Conservation (phyloP, 257 asterid genomes). For the Forsythia suspensa region DNA sequence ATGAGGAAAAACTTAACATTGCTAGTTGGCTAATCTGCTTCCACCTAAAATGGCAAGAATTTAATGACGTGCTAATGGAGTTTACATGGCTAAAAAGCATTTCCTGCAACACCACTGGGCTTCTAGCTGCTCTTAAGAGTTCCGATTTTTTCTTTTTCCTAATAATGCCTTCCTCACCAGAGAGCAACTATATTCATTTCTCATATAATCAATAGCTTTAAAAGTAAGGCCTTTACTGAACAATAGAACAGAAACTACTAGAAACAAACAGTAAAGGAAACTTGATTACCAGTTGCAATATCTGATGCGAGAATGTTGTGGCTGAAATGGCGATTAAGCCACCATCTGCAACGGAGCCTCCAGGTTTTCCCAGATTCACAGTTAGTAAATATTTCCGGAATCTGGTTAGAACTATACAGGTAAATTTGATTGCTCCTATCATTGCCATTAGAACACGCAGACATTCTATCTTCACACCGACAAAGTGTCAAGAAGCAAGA, state of each 20-base stretch:
- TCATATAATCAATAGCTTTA: too few species aligned
- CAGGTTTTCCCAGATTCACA: conserved; percentile 49
- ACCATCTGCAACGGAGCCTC: conserved; percentile 85
- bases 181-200: too few species aligned
- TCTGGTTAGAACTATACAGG: conserved; percentile 29
- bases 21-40: not conserved
- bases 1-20: too few species aligned
- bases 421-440: conserved; percentile 24
- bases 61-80: too few species aligned
- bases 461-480: conserved; percentile 56
- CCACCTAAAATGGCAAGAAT: too few species aligned
- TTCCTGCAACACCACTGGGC: too few species aligned
- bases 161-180: too few species aligned
- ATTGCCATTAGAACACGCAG: conserved; percentile 42
- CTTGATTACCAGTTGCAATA: conserved; percentile 57
- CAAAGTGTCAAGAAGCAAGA: conserved; percentile 63
- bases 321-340: conserved; percentile 74
- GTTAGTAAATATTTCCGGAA: conserved; percentile 54
- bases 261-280: not conserved
- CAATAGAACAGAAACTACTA: not conserved
- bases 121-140: too few species aligned
- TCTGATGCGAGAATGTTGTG: conserved; percentile 48
- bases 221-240: not conserved
- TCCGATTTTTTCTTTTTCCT: too few species aligned
- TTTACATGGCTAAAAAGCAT: too few species aligned